These are phyloP conservation scores for Pueraria montana DNA, from an alignment of 306 rosid genomes.

Conservation along the genomic window DNA sequence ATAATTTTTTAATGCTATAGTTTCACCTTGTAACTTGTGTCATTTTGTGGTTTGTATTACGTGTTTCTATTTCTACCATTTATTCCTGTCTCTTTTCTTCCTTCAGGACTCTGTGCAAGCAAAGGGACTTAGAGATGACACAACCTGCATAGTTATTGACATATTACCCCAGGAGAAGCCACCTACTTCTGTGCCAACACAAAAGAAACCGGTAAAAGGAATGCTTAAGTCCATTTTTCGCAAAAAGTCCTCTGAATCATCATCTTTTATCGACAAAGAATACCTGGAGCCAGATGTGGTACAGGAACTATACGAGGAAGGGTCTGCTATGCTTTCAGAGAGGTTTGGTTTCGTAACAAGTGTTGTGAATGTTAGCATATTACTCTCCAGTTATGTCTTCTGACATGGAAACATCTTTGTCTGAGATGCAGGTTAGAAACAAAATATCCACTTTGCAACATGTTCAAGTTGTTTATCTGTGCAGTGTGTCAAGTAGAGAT, in stretches of 20 bases:
- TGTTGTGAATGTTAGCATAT: constrained; percentile 6
- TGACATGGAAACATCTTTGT: constrained; percentile 49
- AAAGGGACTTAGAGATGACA: constrained; percentile 99
- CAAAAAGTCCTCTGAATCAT: constrained; percentile 78
- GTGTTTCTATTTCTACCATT: constrained; percentile 4
- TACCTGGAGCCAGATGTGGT: constrained; percentile 81
- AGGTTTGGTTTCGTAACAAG: constrained; percentile 65
- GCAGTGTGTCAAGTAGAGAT: constrained; percentile 96
- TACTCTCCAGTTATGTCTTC: constrained; percentile 29
- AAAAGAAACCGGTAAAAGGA: constrained; percentile 80
- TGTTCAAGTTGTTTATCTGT: constrained; percentile 95
- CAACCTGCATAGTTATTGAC: constrained; percentile 94
- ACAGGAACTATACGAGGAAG: constrained; percentile 93
- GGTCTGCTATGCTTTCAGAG: constrained; percentile 97
- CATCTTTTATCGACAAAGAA: constrained; percentile 76
- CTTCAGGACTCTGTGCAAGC: constrained; percentile 89
- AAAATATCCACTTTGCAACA: constrained; percentile 96
- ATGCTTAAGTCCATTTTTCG: constrained; percentile 87
- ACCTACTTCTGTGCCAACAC: constrained; percentile 61
- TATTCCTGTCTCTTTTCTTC: constrained; percentile 38
- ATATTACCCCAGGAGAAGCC: constrained; percentile 86
- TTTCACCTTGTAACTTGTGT: constrained; percentile 25
- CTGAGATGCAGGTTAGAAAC: constrained; percentile 87
- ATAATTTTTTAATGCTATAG: constrained; percentile 31
- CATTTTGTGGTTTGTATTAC: constrained; percentile 4